Conservation (phyloP, 2,329 filamentous ascomycete species). For the Epichloe elymi region DNA sequence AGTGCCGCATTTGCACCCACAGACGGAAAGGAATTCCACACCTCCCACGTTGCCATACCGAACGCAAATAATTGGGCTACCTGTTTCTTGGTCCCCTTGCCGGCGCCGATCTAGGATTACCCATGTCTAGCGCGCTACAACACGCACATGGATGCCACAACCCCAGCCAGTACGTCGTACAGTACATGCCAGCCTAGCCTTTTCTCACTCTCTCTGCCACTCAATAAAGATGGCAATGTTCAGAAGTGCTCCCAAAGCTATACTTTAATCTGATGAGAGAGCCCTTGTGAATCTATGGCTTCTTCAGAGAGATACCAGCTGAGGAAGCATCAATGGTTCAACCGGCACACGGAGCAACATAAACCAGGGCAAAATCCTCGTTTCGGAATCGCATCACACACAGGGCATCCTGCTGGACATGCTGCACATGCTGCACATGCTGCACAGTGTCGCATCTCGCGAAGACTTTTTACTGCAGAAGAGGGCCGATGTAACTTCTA, state of each 20-base stretch:
- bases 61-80: background rate
- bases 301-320: too few relatives aligned
- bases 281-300: too few relatives aligned
- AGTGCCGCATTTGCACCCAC: background rate
- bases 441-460: background rate
- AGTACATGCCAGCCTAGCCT: background rate
- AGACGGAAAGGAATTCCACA: background rate
- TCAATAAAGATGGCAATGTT: too few relatives aligned
- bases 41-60: background rate
- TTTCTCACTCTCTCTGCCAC: background rate
- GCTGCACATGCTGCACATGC: too few relatives aligned
- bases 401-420: too few relatives aligned
- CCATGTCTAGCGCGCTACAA: slow-evolving; percentile 13
- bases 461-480: background rate
- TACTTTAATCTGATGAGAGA: too few relatives aligned
- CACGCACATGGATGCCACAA: slow-evolving; percentile 2
- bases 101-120: slow-evolving; percentile 13
- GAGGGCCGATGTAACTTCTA: too few relatives aligned
- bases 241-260: too few relatives aligned
- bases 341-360: too few relatives aligned
- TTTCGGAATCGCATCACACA: too few relatives aligned
- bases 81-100: slow-evolving; percentile 7
- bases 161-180: background rate
- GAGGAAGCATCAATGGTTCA: too few relatives aligned
- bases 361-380: background rate